Evolutionary conservation across 176 grass and related monocot genomes (phyloP).

Genomic region (Aegilops bicornis): DNA sequence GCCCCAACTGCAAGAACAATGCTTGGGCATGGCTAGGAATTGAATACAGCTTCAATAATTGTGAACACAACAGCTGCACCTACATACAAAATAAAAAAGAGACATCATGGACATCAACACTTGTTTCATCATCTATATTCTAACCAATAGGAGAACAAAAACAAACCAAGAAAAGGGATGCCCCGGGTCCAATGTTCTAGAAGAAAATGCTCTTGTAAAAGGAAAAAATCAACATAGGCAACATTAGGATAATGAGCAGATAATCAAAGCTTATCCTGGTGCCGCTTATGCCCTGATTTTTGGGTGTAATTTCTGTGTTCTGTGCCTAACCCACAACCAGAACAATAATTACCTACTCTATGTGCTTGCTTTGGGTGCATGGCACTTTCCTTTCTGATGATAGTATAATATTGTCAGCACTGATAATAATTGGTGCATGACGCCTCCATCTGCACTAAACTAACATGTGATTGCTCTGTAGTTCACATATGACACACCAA

Average conservation of each 20-base stretch:
- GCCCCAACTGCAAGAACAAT: slow-evolving; percentile 33
- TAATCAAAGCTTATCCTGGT: neutral
- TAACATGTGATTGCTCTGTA: slow-evolving; percentile 32
- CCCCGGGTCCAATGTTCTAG: slow-evolving; percentile 33
- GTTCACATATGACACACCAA: slow-evolving; percentile 46
- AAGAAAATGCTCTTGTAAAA: slow-evolving; percentile 28
- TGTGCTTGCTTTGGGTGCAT: slow-evolving; percentile 32
- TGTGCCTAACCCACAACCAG: slow-evolving; percentile 40
- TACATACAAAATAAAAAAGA: slow-evolving; percentile 9
- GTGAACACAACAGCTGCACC: slow-evolving; percentile 29
- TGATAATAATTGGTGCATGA: slow-evolving; percentile 30
- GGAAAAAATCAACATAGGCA: slow-evolving; percentile 37
- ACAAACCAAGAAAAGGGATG: neutral
- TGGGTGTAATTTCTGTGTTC: slow-evolving; percentile 26
- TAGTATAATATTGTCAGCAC: neutral
- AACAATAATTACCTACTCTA: slow-evolving; percentile 23
- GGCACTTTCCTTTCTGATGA: slow-evolving; percentile 14
- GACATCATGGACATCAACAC: slow-evolving; percentile 22
- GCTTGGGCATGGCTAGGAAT: slow-evolving; percentile 22
- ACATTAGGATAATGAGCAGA: neutral
- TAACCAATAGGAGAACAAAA: neutral
- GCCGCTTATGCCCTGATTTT: slow-evolving; percentile 33
- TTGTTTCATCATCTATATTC: slow-evolving; percentile 12
- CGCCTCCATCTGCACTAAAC: slow-evolving; percentile 51
- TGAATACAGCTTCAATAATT: slow-evolving; percentile 34